Evolutionary conservation across 768 basidiomycete species (phyloP), one percentile per base, ranked within the genome.

Genomic region (Pleurotus eryngii): DNA sequence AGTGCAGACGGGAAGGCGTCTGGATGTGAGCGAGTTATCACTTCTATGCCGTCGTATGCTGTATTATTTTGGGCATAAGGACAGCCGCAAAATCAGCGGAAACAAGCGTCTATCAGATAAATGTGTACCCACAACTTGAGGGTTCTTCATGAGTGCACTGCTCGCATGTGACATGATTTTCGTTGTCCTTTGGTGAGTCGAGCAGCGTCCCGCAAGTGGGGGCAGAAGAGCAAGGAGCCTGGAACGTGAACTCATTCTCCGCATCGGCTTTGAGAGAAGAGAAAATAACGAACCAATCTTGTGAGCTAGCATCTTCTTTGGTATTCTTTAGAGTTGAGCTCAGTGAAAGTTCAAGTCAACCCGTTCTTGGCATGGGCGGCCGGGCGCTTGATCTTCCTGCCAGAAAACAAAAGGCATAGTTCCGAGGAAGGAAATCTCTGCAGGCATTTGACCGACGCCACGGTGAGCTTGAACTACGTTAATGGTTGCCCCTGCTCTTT

Each of bases 161-260:
- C 68, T 92, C 91, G 73, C 97, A 99, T 3, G 70, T 74, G 27
- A 98, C 88, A n/a, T 74, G 74, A 47, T 79, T 76, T 63, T 92
- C 86, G 45, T 87, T 85, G 46, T 87, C 88, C 63, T 76, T 75
- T 0, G 97, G 97, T 18, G 94, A 73, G 61, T 87, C 83, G 12
- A 98, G 85, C 38, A 99, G 76, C 1, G 92, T 96, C 12, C 94
- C 94, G 63, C 97, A 99, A 58, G 85, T 79, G 1, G 93, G 93
- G 92, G 73, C 97, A 99, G 74, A 99, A 98, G 40, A 98, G 76
- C 22, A 98, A 78, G 1, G 95, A 95, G 53, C 96, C 97, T 89
- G 64, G 11, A 54, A 38, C 46, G 12, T 35, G 11, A 35, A 9
- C 3, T 11, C 30, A 35, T 35, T 35, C 30, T 24, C 14, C 15